Percentiles rank a stretch among this genome's conserved stretches.
Conservation (phyloP, 73 alveolate species). For the Tetrahymena malaccensis region DNA sequence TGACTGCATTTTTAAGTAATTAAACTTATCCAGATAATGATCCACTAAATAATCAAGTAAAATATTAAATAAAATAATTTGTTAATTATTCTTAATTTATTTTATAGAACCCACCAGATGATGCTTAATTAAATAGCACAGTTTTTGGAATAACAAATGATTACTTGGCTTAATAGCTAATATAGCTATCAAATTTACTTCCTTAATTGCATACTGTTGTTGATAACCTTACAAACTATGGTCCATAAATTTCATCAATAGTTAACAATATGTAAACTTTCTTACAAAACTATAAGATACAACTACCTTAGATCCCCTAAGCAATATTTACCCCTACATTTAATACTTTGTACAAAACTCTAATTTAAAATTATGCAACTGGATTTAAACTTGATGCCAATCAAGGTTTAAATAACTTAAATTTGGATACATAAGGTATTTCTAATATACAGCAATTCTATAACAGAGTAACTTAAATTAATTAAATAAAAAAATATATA, state of each 20-base stretch:
- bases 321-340: neutral
- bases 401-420: neutral
- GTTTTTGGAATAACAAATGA: neutral
- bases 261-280: neutral
- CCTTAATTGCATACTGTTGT: neutral
- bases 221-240: neutral
- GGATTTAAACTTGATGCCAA: neutral
- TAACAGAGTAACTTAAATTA: neutral
- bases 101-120: neutral
- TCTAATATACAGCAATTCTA: too few species aligned
- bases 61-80: neutral
- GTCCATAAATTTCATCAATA: neutral
- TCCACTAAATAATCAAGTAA: neutral
- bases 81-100: neutral
- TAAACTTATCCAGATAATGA: neutral
- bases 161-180: neutral
- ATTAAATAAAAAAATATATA: neutral
- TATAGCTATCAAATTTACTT: neutral
- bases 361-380: too few species aligned
- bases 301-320: neutral
- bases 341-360: neutral
- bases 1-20: neutral
- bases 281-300: neutral
- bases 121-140: neutral
- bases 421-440: neutral